These are phyloP conservation scores for Saturnispora ahearnii DNA, from an alignment of 805 yeast species.

Conservation along the genomic window DNA sequence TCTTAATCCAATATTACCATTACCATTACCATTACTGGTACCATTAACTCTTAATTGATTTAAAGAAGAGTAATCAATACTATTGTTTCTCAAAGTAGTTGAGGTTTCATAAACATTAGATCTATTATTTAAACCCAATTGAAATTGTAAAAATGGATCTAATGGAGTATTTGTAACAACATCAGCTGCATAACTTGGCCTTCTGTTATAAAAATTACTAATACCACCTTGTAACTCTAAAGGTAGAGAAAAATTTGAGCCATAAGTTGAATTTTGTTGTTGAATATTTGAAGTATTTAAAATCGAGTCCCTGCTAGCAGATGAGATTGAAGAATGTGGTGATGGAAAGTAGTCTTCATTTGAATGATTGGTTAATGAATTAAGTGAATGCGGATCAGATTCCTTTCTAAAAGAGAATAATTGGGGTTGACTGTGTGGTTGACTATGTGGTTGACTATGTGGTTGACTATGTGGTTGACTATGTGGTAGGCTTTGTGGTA, in stretches of 20 bases:
- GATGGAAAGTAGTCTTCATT: slow-evolving; percentile 18
- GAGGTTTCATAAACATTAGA: slow-evolving; percentile 7
- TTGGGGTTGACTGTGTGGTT: neutral
- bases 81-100: slow-evolving; percentile 7
- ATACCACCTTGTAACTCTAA: slow-evolving; percentile 57
- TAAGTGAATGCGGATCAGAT: slow-evolving; percentile 10
- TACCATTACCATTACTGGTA: neutral
- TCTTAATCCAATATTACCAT: neutral
- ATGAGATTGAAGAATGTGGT: slow-evolving; percentile 25
- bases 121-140: slow-evolving; percentile 13
- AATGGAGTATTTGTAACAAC: slow-evolving; percentile 14
- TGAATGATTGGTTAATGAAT: slow-evolving; percentile 4
- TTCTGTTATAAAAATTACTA: slow-evolving; percentile 51
- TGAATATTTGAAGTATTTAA: slow-evolving; percentile 11
- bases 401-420: slow-evolving; percentile 8
- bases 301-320: slow-evolving; percentile 23
- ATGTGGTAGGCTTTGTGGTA: slow-evolving; percentile 10
- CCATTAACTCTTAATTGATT: neutral
- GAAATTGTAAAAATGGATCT: slow-evolving; percentile 17
- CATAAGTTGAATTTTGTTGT: slow-evolving; percentile 6
- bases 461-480: neutral
- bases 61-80: slow-evolving; percentile 11
- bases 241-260: slow-evolving; percentile 38
- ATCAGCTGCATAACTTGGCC: slow-evolving; percentile 72
- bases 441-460: slow-evolving; percentile 9